Evolutionary conservation across 805 yeast genomes (phyloP).

Genomic region (Saccharomyces mikatae): DNA sequence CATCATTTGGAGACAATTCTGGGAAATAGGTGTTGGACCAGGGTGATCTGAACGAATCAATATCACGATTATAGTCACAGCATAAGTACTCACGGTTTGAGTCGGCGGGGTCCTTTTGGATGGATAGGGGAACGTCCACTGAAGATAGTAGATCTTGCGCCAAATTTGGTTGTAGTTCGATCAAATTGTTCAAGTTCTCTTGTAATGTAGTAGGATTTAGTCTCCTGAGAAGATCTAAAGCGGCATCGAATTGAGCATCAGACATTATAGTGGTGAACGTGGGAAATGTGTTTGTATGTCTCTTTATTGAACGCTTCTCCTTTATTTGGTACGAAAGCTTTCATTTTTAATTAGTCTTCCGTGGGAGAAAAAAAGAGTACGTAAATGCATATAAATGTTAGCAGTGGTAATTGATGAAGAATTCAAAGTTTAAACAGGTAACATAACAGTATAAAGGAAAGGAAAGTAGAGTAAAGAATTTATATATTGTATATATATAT

Average conservation of each 20-base stretch:
- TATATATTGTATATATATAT: background rate
- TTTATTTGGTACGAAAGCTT: background rate
- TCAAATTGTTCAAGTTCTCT: constrained; percentile 38
- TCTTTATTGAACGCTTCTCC: background rate
- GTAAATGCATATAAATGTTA: background rate
- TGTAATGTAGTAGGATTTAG: constrained; percentile 58
- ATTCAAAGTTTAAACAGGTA: background rate
- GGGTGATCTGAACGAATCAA: constrained; percentile 87
- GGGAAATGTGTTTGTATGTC: background rate
- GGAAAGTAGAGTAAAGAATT: background rate
- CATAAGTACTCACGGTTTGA: constrained; percentile 55
- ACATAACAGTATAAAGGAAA: background rate
- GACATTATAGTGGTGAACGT: background rate
- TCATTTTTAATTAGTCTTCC: background rate
- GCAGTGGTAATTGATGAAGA: background rate
- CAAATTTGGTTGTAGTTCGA: constrained; percentile 47
- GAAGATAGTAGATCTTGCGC: constrained; percentile 84
- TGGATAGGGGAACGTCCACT: constrained; percentile 71
- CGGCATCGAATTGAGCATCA: constrained; percentile 49
- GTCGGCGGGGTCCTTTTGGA: constrained; percentile 31
- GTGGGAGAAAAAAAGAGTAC: background rate
- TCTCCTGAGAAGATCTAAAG: constrained; percentile 69
- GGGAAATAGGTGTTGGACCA: constrained; percentile 66
- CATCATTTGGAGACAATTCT: constrained; percentile 37
- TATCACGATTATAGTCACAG: constrained; percentile 93